A percentile compares a stretch with the other conserved stretches of the same genome.
Evolutionary conservation across 2,329 filamentous ascomycete genomes (phyloP).

Genomic region (Epichloe festucae): DNA sequence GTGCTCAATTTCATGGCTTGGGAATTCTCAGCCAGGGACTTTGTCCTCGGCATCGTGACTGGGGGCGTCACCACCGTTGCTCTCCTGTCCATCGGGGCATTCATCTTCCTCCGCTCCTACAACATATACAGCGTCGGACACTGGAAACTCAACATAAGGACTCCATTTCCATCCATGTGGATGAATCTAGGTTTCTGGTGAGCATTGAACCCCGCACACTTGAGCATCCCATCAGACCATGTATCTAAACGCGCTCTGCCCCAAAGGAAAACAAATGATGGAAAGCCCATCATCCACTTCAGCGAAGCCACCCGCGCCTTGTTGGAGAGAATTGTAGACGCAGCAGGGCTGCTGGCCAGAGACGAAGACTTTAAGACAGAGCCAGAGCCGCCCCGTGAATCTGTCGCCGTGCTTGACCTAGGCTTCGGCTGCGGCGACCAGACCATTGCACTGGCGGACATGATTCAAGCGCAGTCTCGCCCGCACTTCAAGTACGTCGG

Average conservation of each 20-base stretch:
- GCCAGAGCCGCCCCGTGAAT: neutral
- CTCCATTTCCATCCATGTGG: slow-evolving; percentile 41
- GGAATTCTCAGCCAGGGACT: slow-evolving; percentile 10
- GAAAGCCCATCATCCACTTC: slow-evolving; percentile 22
- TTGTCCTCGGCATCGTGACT: slow-evolving; percentile 16
- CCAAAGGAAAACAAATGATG: slow-evolving; percentile 18
- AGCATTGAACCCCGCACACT: slow-evolving; percentile 11
- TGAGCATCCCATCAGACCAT: neutral
- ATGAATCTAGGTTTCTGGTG: slow-evolving; percentile 53
- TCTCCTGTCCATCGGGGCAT: slow-evolving; percentile 7
- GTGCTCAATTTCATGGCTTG: neutral
- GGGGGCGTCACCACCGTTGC: slow-evolving; percentile 12
- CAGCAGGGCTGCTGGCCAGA: slow-evolving; percentile 25
- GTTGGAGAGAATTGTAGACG: slow-evolving; percentile 31
- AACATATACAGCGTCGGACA: slow-evolving; percentile 38
- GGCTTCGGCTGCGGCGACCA: slow-evolving; percentile 50
- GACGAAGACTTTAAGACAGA: neutral
- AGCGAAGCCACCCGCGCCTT: slow-evolving; percentile 36
- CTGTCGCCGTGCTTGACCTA: slow-evolving; percentile 34
- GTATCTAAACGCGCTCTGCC: neutral
- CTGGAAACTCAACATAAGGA: slow-evolving; percentile 38
- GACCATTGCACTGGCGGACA: slow-evolving; percentile 29
- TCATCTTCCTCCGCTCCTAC: slow-evolving; percentile 13
- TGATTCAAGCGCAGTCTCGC: slow-evolving; percentile 11
- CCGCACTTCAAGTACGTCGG: slow-evolving; percentile 34